A percentile compares a stretch with the other conserved stretches of the same genome.
Evolutionary conservation across 1,284 basidiomycete genomes (phyloP).

Genomic region (Austroboletus novae-zelandiae): DNA sequence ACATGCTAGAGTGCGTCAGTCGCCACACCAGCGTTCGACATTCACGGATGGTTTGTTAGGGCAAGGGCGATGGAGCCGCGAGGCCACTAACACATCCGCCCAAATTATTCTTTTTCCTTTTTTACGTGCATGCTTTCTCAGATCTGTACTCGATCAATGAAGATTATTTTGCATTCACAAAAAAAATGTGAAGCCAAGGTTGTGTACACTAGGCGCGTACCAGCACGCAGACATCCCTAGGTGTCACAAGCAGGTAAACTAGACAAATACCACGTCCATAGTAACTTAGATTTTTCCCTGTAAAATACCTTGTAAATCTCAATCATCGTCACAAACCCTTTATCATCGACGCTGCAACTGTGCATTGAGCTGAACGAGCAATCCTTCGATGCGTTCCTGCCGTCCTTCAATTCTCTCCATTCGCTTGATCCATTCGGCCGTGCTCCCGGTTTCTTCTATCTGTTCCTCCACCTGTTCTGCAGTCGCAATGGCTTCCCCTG

Average conservation of each 20-base stretch:
- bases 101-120: background rate
- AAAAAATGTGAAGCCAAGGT: background rate
- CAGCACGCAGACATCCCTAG: background rate
- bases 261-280: background rate
- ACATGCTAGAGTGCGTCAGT: too few relatives aligned
- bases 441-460: constrained; percentile 24
- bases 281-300: too few relatives aligned
- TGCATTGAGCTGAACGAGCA: constrained; percentile 39
- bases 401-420: constrained; percentile 59
- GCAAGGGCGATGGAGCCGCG: too few relatives aligned
- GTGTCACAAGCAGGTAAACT: background rate
- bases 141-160: constrained; percentile 11
- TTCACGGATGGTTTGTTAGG: too few relatives aligned
- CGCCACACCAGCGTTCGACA: too few relatives aligned
- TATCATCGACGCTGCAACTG: constrained; percentile 14
- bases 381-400: constrained; percentile 62
- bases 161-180: background rate
- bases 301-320: too few relatives aligned
- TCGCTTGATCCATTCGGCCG: constrained; percentile 38
- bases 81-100: too few relatives aligned
- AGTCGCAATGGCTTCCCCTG: constrained; percentile 30
- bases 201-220: background rate
- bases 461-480: constrained; percentile 43
- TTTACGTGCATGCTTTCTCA: constrained; percentile 7
- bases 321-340: background rate